Conservation (phyloP, 2,329 filamentous ascomycete species). For the Stagonosporopsis cucurbitacearum region DNA sequence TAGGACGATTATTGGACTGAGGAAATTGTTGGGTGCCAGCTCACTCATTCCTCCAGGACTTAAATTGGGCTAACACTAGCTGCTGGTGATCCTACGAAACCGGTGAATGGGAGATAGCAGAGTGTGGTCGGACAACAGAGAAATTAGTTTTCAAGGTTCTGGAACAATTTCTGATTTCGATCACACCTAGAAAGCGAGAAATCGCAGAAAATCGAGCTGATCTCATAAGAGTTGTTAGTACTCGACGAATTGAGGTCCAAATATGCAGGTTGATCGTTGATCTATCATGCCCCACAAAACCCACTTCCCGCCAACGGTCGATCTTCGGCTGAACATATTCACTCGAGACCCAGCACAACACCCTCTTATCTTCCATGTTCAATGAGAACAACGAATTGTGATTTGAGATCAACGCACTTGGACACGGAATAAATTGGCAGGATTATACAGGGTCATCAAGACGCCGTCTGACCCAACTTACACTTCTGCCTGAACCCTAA, state of each 20-base stretch:
- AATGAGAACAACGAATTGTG: too few species aligned
- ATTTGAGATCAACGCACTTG: too few species aligned
- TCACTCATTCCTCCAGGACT: constrained; percentile 4
- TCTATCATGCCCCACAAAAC: neutral
- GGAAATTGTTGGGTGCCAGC: neutral
- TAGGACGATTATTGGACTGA: neutral
- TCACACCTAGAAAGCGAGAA: too few species aligned
- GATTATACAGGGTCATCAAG: neutral
- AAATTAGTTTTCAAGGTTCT: too few species aligned
- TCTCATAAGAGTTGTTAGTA: neutral
- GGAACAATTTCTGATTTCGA: too few species aligned
- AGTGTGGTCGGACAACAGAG: neutral
- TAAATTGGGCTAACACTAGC: neutral
- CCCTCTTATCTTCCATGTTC: neutral
- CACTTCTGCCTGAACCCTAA: neutral
- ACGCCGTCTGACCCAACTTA: neutral
- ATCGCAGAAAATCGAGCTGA: too few species aligned
- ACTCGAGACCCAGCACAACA: neutral
- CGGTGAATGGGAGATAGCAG: neutral
- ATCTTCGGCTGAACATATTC: neutral
- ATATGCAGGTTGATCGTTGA: neutral
- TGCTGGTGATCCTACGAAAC: neutral
- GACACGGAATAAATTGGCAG: neutral
- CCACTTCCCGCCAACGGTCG: neutral
- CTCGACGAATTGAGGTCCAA: neutral